phyloP scores from a whole-genome alignment of 805 yeast species.

The Candida sakaeoensis region DNA sequence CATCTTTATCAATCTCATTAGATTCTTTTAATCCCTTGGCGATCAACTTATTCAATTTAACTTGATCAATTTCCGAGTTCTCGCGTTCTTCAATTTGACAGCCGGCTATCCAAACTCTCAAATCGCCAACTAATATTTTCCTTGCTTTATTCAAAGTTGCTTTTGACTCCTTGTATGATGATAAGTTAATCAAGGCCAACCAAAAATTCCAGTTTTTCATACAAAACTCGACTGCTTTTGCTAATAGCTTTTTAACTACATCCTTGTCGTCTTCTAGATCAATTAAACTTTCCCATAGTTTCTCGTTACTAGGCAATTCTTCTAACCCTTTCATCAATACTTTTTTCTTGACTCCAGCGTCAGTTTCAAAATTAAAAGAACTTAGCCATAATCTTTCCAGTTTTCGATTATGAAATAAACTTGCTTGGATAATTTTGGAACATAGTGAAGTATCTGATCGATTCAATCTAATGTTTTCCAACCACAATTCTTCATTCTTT shows the following conservation, averaged over 20 bases:
- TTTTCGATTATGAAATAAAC: conserved; percentile 51
- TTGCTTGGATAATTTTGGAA: conserved; percentile 61
- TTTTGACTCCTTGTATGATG: conserved; percentile 47
- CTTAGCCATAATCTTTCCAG: conserved; percentile 70
- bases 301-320: conserved; percentile 50
- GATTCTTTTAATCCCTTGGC: conserved; percentile 45
- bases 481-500: conserved; percentile 71
- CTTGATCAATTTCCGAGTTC: conserved; percentile 36
- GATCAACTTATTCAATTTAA: conserved; percentile 46
- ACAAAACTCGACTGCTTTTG: conserved; percentile 65
- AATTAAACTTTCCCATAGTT: conserved; percentile 68
- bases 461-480: conserved; percentile 70
- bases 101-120: conserved; percentile 67
- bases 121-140: conserved; percentile 44
- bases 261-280: conserved; percentile 51
- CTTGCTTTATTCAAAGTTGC: conserved; percentile 58
- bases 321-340: conserved; percentile 72
- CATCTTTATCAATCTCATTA: conserved; percentile 27
- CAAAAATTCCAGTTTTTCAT: conserved; percentile 66
- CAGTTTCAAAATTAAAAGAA: conserved; percentile 65
- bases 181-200: conserved; percentile 51
- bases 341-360: conserved; percentile 46
- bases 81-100: conserved; percentile 62
- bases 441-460: conserved; percentile 41
- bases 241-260: conserved; percentile 51